A percentile compares a stretch with the other conserved stretches of the same genome.
These are phyloP conservation scores for Syzygium aqueum DNA, from an alignment of 345 rosid species.

Conservation along the genomic window DNA sequence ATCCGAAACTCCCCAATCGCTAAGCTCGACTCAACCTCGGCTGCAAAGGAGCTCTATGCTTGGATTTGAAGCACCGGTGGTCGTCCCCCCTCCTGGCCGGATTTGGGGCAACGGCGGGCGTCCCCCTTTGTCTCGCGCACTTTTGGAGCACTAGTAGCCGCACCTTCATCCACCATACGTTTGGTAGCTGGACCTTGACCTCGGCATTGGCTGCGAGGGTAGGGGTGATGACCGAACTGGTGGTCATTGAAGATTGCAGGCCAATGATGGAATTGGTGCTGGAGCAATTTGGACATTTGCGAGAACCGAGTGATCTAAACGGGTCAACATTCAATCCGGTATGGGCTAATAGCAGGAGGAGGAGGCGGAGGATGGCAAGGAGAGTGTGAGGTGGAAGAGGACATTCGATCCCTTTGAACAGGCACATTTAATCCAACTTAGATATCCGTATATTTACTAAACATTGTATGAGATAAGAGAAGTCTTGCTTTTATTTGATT, in stretches of 20 bases:
- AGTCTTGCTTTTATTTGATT: neutral
- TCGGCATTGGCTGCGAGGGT: neutral
- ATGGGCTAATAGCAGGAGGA: neutral
- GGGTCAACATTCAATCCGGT: fast-evolving
- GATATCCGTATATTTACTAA: neutral
- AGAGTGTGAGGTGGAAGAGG: neutral
- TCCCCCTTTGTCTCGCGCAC: no score
- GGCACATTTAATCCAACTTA: neutral
- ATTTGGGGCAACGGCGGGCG: no score
- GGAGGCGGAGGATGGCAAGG: neutral
- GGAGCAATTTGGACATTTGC: neutral
- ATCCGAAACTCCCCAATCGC: no score
- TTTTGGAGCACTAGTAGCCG: no score
- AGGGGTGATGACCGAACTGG: neutral
- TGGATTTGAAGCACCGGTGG: neutral
- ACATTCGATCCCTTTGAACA: neutral
- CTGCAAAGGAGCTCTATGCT: neutral
- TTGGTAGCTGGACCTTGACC: neutral
- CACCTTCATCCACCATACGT: no score
- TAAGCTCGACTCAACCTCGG: no score
- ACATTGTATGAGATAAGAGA: neutral
- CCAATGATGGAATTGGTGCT: neutral
- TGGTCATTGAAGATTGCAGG: neutral
- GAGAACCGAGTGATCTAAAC: neutral
- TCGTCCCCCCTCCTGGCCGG: no score